Percentiles rank a stretch among this genome's conserved stretches.
These are phyloP conservation scores for Pulveroboletus sp. DNA, from an alignment of 768 basidiomycete genomes.

Conservation along the genomic window DNA sequence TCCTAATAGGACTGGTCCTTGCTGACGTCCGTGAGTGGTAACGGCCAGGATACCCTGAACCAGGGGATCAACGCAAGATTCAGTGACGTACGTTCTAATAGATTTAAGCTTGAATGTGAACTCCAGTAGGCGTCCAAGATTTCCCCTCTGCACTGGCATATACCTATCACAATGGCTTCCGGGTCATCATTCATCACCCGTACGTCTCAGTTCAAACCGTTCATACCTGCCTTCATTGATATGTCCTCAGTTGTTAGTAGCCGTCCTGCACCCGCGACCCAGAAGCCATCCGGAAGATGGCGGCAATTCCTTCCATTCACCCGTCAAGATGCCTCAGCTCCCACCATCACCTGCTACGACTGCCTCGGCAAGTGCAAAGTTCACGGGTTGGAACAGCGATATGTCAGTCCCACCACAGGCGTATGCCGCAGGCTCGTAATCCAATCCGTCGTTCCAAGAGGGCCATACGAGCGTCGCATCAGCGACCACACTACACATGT, in stretches of 20 bases:
- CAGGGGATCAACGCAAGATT: too few species aligned
- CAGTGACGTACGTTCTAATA: too few species aligned
- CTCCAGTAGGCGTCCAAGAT: neutral
- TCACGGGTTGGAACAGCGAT: slow-evolving; percentile 14
- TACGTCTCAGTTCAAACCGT: neutral
- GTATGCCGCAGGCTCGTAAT: slow-evolving; percentile 8
- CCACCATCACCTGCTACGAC: slow-evolving; percentile 5
- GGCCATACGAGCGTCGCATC: slow-evolving; percentile 1
- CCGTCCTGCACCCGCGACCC: neutral
- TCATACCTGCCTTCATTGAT: neutral
- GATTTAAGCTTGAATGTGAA: too few species aligned
- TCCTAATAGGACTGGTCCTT: too few species aligned
- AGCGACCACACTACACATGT: neutral
- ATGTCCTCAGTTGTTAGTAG: neutral
- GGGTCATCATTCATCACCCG: neutral
- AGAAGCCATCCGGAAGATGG: neutral
- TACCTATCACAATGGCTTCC: neutral
- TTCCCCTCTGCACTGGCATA: neutral
- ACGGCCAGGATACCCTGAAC: too few species aligned
- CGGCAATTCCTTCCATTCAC: neutral
- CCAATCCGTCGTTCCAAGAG: slow-evolving; percentile 6
- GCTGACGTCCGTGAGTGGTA: too few species aligned
- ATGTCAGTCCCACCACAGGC: slow-evolving; percentile 17
- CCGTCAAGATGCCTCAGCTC: neutral
- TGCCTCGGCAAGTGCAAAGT: neutral